Base-by-base conservation (phyloP, 495 filamentous ascomycete genomes). In the Collariella sp. region DNA sequence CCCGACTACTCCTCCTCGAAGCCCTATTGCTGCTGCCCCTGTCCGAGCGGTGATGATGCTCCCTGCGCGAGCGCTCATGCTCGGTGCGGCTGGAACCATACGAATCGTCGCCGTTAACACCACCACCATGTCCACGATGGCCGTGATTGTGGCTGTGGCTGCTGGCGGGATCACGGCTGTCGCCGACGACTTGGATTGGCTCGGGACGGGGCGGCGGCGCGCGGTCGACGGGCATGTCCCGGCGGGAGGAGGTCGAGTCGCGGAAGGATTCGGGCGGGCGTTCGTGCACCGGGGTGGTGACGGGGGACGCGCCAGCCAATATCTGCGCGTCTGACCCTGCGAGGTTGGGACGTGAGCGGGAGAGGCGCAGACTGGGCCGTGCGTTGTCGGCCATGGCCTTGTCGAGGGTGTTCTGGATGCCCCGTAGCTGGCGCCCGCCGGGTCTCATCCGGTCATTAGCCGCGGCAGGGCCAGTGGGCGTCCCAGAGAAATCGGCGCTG, bases 351-450 rank as follows among this genome's bases (percentile, higher is more conserved):
- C 73, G 60, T 20, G 70, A 69, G n/a, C 66, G 59, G 10, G 67
- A 62, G n/a, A 65, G 60, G 5, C 75, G 72, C 23, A 62, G 63
- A 23, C 57, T 58, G 3, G 63, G 65, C 58, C 64, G 58, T 49
- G 70, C 26, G 42, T 55, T 67, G 34, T 64, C 63, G 18, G 65
- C 67, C 42, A 62, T 65, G 7, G 65, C 67, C 58, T 73, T 71
- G 57, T 75, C 71, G 2, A 81, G 69, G 45, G 71, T 79, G 45
- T 60, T 76, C 50, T 80, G 77, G 16, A 81, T 79, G 23, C 74
- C 73, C 1, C 70, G 67, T 13, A 81, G 59, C 52, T 79, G 75
- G 49, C 78, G 59, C 52, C 63, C 61, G 5, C 74, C 66, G n/a
- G 69, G 61, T 20, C 72, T 65, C 42, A 72, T 66, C 34, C 77